Evolutionary conservation across 345 rosid genomes (phyloP), one percentile per base, ranked within the genome.

Genomic region (Barbarea vulgaris): DNA sequence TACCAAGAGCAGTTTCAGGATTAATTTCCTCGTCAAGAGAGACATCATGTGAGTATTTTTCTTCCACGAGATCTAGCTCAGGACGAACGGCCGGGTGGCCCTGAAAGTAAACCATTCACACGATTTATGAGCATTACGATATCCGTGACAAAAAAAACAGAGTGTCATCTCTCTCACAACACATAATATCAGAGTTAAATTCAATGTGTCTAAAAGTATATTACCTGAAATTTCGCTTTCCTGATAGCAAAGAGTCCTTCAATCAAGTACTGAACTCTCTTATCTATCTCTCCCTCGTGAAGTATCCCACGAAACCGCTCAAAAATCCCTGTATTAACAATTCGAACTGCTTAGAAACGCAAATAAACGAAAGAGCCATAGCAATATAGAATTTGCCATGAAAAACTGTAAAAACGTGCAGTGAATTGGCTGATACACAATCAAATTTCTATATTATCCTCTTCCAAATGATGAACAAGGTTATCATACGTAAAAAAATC

Each of bases 271-370:
- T 92, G 98, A 60, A 95, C 99, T 17, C 98, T 83, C 80, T 90
- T 92, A 74, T 92, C 97, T 18, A 92, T 95, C 83, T 95, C 97
- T 80, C 97, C 99, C 82, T 95, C 99, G 74, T 90, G 97, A 70
- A 95, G 89, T 62, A 94, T 92, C 42, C 97, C 97, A 55, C 93
- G 97, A 75, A 94, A 92, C 48, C 97, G 84, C 79, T 94, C 97
- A 85, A 94, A 91, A 59, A 90, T 90, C 50, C 95, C 98, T 94
- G 85, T 14, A 79, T 25, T 68, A 57, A 70, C 44, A 55, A 80
- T 2, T 13, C 19, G 27, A 54, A 33, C 34, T 53, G 66, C 71
- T 70, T 77, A 69, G 28, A 46, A 53, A 59, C 70, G 0, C 58
- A 28, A 9, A 51, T 31, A 41, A 69, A 22, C 17, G 42, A 56